Base-by-base conservation (phyloP, 2,329 filamentous ascomycete genomes). In the Biscogniauxia sp. region DNA sequence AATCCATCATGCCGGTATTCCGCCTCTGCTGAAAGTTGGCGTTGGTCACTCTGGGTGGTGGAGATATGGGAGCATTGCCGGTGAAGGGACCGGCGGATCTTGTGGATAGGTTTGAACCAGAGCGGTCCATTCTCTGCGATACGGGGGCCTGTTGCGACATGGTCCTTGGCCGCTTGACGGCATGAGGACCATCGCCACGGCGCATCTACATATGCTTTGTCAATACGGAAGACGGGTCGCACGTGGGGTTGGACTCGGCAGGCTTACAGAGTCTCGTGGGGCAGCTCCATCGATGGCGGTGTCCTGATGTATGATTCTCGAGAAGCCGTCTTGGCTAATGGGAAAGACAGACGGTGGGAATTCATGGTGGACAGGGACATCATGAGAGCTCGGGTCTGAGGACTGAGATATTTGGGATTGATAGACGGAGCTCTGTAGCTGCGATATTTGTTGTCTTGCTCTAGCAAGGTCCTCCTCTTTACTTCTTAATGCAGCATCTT, bases 61-160 rank as follows among this genome's bases (percentile, higher is more conserved):
- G 74, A 2, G 76, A 73, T 64, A 78, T 71, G 58, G 73, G 72
- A 53, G 70, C 69, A 37, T 69, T 73, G 66, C 64, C 70, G 61
- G 72, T 72, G 58, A 80, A 80, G 41, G 78, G 76, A 53, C 75
- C 71, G 49, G 70, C 76, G 26, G 75, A 72, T 55, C 68, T 72
- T 25, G 77, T 75, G 9, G 79, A 79, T 32, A 75, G 72, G 64
- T 74, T 78, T 49, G 80, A 82, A 15, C 72, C 70, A 57, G 74
- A 77, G 59, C 80, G 79, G 66, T 76, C 74, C 80, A 82, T 83
- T 62, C 72, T 71, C 28, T 76, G 73, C 1, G 74, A 71, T 8
- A 70, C 62, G 13, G 71, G 66, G 7, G 58, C 55, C 58, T 76
- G 72, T 54, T 75, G 75, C 28, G 73, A 73, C 73, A 74, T 72